Conservation (phyloP, 257 asterid species). For the Perilla frutescens region DNA sequence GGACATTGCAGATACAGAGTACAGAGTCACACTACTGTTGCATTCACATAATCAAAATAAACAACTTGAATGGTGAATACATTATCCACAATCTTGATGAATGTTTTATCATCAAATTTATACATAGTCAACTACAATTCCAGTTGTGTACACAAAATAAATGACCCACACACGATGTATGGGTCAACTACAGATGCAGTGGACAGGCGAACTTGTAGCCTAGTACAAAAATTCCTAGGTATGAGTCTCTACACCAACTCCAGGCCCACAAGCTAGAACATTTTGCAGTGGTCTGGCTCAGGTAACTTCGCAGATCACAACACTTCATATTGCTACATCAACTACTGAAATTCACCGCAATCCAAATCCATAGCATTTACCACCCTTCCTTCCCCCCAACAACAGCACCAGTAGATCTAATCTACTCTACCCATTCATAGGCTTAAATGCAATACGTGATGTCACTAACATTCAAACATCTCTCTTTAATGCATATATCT, state of each 20-base stretch:
- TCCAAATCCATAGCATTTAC: too few species aligned
- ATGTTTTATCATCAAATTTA: neutral
- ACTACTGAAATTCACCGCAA: too few species aligned
- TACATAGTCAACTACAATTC: neutral
- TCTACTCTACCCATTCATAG: neutral
- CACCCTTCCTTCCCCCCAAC: neutral
- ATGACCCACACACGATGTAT: neutral
- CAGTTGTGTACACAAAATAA: neutral
- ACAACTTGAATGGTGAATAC: neutral
- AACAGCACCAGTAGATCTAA: neutral
- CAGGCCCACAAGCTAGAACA: conserved; percentile 1
- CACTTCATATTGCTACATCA: neutral
- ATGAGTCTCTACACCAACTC: neutral
- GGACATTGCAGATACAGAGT: neutral
- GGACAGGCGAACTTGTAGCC: too few species aligned
- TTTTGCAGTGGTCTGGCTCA: neutral
- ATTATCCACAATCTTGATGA: too few species aligned
- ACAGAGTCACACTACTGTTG: neutral
- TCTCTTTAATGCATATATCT: too few species aligned
- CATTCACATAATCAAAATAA: neutral
- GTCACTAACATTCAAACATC: too few species aligned
- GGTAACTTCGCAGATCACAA: neutral
- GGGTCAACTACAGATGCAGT: neutral
- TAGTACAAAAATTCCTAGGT: too few species aligned
- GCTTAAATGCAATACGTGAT: too few species aligned